Evolutionary conservation across 2,329 filamentous ascomycete species (phyloP).

Genomic region (Peltaster fructicola): DNA sequence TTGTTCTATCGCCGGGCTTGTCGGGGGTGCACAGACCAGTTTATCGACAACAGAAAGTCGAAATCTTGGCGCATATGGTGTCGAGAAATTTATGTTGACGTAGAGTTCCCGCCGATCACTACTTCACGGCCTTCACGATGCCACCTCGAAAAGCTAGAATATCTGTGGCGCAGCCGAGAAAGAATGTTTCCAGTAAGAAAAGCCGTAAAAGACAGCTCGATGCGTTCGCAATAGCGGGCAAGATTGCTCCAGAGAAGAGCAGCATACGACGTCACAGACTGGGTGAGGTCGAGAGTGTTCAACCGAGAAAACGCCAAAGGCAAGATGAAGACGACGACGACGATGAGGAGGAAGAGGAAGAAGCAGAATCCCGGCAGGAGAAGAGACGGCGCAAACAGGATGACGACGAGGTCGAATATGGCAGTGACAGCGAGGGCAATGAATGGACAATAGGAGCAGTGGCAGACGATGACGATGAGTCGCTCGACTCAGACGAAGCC

Average conservation of each 20-base stretch:
- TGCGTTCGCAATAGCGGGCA: conserved; percentile 47
- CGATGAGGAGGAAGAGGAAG: conserved; percentile 33
- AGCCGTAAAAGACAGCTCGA: conserved; percentile 39
- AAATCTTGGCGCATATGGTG: no score
- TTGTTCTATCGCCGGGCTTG: conserved; percentile 1
- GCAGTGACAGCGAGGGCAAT: conserved; percentile 72
- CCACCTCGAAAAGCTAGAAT: conserved; percentile 26
- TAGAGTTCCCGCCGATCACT: not conserved
- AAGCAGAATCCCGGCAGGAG: conserved; percentile 11
- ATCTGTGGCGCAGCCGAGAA: conserved; percentile 14
- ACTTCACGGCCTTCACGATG: conserved; percentile 18
- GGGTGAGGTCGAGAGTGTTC: conserved; percentile 32
- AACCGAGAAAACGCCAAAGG: conserved; percentile 24
- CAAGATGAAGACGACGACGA: conserved; percentile 34
- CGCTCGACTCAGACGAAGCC: conserved; percentile 61
- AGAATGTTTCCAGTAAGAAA: conserved; percentile 22
- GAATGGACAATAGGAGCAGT: conserved; percentile 60
- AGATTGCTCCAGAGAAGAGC: conserved; percentile 33
- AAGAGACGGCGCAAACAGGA: conserved; percentile 16
- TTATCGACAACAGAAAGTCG: no score
- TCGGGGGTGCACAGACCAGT: no score
- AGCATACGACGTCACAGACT: conserved; percentile 40
- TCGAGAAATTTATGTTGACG: no score
- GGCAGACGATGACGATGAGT: conserved; percentile 48
- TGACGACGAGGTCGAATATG: conserved; percentile 44